Evolutionary conservation across 176 grass and related monocot species (phyloP), one percentile per base, ranked within the genome.

Genomic region (Oryza longistaminata): DNA sequence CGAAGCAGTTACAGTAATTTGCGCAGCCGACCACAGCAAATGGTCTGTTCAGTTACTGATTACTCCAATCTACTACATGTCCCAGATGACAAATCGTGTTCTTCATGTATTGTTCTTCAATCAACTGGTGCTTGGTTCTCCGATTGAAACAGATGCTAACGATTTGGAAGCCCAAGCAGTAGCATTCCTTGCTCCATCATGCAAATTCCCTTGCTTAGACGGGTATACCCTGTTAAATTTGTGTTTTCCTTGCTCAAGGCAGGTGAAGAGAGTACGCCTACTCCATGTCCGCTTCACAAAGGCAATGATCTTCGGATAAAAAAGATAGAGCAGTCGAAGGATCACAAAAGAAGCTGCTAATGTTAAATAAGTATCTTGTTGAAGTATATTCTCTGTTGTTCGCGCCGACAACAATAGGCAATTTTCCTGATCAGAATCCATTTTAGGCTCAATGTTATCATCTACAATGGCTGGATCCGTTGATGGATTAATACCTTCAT

Each of bases 321-420:
- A 48, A 68, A 90, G 73, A 85, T 77, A 86, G 9, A 88, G 44
- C 9, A 91, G 22, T 26, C 79, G 72, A 61, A 86, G 65, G 25
- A 94, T 40, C 39, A 94, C 70, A 55, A 90, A 93, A 73, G 61
- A 77, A 22, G 29, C 70, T 68, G 86, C 80, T 3, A 87, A 79
- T 64, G 85, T 70, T 24, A 91, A 46, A 76, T 91, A 91, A 26
- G 44, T 88, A 35, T 91, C 92, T 83, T 91, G 89, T 58, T 89
- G 83, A 74, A 87, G 80, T 31, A 89, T 48, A 76, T 91, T 94
- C 65, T 91, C 86, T 74, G 75, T 86, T n/a, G 81, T 91, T 33
- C 75, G 72, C 39, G 86, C 86, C 83, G 66, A 89, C 22, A 79
- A 83, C 39, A 91, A 94, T 24, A 83, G 83, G 26, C 89, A 89